Percentiles rank a stretch among this genome's conserved stretches.
Conservation (phyloP, 352 stramenopile genomes). For the Halophytophthora batemanensis region DNA sequence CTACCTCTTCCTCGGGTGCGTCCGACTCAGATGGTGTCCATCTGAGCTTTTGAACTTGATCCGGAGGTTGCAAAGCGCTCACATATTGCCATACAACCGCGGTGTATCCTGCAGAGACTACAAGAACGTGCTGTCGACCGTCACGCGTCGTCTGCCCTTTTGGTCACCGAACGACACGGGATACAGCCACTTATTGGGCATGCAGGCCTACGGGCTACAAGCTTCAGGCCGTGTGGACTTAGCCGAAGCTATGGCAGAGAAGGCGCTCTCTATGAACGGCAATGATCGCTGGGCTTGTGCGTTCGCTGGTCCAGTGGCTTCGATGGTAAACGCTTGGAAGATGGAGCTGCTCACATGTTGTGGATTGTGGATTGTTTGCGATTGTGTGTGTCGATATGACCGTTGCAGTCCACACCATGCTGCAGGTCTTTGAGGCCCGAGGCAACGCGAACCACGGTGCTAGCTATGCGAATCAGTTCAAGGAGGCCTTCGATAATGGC, state of each 20-base stretch:
- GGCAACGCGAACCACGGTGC: constrained; percentile 84
- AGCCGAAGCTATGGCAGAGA: constrained; percentile 66
- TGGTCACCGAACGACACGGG: constrained; percentile 76
- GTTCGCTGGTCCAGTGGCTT: constrained; percentile 17
- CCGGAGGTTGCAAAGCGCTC: too few relatives aligned
- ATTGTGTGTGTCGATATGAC: background rate
- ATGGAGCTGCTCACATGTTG: background rate
- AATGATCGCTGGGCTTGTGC: constrained; percentile 84
- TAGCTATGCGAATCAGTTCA: constrained; percentile 80
- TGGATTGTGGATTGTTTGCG: background rate
- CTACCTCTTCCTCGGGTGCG: constrained; percentile 74
- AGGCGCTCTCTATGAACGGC: constrained; percentile 80
- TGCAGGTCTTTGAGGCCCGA: constrained; percentile 72
- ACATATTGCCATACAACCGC: too few relatives aligned
- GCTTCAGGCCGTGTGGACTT: constrained; percentile 60
- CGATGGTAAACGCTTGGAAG: background rate
- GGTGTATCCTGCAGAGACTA: constrained; percentile 41
- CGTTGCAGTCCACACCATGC: constrained; percentile 67
- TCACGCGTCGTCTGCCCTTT: constrained; percentile 66
- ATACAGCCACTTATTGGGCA: constrained; percentile 74
- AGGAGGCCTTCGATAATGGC: constrained; percentile 75
- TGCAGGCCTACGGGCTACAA: constrained; percentile 85
- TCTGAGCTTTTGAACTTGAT: background rate
- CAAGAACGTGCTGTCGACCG: constrained; percentile 70
- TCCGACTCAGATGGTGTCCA: constrained; percentile 4